Evolutionary conservation across 768 basidiomycete species (phyloP).

Genomic region (Sutorius australiensis): DNA sequence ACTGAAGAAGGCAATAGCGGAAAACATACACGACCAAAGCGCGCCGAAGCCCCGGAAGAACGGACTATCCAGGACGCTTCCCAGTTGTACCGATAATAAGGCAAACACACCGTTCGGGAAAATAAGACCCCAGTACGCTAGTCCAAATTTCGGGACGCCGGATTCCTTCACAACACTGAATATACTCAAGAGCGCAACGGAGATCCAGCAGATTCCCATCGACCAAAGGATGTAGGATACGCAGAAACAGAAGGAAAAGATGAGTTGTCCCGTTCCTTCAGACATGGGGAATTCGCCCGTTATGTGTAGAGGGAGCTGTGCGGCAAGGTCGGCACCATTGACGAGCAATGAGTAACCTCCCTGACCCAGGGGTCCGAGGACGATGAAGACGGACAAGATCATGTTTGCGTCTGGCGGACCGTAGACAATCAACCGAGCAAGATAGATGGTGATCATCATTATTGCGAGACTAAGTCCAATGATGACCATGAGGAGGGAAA

Average conservation of each 20-base stretch:
- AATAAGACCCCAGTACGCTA: constrained; percentile 53
- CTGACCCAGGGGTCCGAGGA: constrained; percentile 53
- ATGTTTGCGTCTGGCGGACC: constrained; percentile 39
- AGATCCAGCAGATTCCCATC: constrained; percentile 52
- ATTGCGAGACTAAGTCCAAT: constrained; percentile 47
- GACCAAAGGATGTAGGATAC: constrained; percentile 49
- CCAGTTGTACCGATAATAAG: constrained; percentile 47
- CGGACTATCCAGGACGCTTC: constrained; percentile 42
- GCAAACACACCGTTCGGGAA: constrained; percentile 56
- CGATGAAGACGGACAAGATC: constrained; percentile 44
- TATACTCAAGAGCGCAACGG: constrained; percentile 42
- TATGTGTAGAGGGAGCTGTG: constrained; percentile 33
- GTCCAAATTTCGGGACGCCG: constrained; percentile 38
- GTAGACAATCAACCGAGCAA: constrained; percentile 40
- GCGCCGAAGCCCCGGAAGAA: constrained; percentile 54
- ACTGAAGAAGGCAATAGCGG: neutral
- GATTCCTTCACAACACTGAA: constrained; percentile 29
- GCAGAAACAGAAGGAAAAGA: constrained; percentile 44
- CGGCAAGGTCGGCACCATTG: constrained; percentile 37
- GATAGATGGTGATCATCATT: constrained; percentile 48
- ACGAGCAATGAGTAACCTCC: constrained; percentile 45
- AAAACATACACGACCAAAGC: constrained; percentile 45
- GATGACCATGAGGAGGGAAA: constrained; percentile 42
- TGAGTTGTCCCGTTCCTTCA: constrained; percentile 36
- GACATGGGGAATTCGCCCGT: constrained; percentile 31